A percentile compares a stretch with the other conserved stretches of the same genome.
Conservation (phyloP, 192 early-diverging fungal genomes). For the Podila horticola region DNA sequence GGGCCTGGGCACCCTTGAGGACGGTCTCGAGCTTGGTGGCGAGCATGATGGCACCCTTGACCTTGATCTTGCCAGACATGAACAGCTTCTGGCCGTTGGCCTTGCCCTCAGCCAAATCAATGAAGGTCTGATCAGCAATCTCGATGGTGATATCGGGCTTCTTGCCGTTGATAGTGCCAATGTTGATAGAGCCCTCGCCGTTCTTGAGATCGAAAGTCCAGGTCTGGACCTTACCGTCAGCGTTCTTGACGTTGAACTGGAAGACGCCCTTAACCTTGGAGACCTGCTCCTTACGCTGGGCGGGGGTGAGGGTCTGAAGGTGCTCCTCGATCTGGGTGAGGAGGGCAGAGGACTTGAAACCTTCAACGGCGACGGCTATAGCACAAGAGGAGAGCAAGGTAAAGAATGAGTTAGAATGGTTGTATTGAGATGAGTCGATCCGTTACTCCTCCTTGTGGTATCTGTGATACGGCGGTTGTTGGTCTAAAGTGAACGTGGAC, state of each 20-base stretch:
- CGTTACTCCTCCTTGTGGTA: too few species aligned
- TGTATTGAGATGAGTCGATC: not conserved
- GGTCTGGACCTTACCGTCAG: slow-evolving; percentile 69
- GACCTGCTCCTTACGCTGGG: slow-evolving; percentile 67
- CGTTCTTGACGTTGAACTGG: slow-evolving; percentile 88
- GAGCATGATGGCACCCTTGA: slow-evolving; percentile 79
- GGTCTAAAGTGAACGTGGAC: too few species aligned
- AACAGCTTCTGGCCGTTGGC: slow-evolving; percentile 92
- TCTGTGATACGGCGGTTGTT: too few species aligned
- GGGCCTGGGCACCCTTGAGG: slow-evolving; percentile 61
- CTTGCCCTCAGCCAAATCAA: slow-evolving; percentile 86
- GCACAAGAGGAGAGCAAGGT: not conserved
- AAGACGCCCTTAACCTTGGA: slow-evolving; percentile 87
- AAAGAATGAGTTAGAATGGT: not conserved
- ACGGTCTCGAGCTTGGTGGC: slow-evolving; percentile 78
- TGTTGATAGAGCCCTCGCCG: slow-evolving; percentile 57
- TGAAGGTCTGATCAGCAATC: slow-evolving; percentile 83
- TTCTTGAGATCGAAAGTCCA: slow-evolving; percentile 87
- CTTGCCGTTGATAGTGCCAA: slow-evolving; percentile 51
- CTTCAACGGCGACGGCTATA: slow-evolving; percentile 45
- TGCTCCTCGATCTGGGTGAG: slow-evolving; percentile 74
- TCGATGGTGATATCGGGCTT: slow-evolving; percentile 80
- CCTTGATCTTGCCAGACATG: slow-evolving; percentile 92
- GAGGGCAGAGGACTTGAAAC: slow-evolving; percentile 81
- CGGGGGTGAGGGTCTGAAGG: slow-evolving; percentile 67